Conservation (phyloP, 1,284 basidiomycete genomes). For the Cryptococcus sp. region DNA sequence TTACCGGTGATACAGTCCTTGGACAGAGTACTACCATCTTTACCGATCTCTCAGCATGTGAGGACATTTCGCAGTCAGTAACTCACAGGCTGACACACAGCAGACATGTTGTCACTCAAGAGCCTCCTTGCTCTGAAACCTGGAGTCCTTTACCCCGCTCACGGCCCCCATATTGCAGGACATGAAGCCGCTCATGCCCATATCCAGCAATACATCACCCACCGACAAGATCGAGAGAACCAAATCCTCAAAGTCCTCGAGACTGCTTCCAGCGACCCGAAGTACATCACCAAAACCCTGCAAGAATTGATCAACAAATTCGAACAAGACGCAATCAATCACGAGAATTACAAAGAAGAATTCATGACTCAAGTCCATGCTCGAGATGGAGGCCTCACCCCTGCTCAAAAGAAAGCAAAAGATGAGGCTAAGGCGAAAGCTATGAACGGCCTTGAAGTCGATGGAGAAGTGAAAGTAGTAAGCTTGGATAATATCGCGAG, state of each 20-base stretch:
- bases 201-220: slow-evolving; percentile 70
- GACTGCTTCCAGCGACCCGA: neutral
- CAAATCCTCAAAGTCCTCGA: slow-evolving; percentile 55
- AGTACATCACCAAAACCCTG: neutral
- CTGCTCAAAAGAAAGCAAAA: slow-evolving; percentile 5
- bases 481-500: slow-evolving; percentile 26
- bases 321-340: slow-evolving; percentile 2
- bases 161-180: slow-evolving; percentile 65
- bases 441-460: neutral
- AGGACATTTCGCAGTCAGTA: slow-evolving; percentile 21
- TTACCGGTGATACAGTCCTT: slow-evolving; percentile 87
- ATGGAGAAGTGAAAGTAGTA: slow-evolving; percentile 3
- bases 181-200: slow-evolving; percentile 44
- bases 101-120: slow-evolving; percentile 41
- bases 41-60: slow-evolving; percentile 72
- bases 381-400: slow-evolving; percentile 4
- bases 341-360: slow-evolving; percentile 11
- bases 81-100: slow-evolving; percentile 6
- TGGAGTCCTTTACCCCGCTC: slow-evolving; percentile 70
- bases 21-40: slow-evolving; percentile 90
- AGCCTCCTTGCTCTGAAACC: slow-evolving; percentile 39
- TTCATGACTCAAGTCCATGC: slow-evolving; percentile 5
- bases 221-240: slow-evolving; percentile 74
- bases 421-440: slow-evolving; percentile 2
- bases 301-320: neutral